These are phyloP conservation scores for Curvularia sp. DNA, from an alignment of 2,329 filamentous ascomycete genomes.

Conservation along the genomic window DNA sequence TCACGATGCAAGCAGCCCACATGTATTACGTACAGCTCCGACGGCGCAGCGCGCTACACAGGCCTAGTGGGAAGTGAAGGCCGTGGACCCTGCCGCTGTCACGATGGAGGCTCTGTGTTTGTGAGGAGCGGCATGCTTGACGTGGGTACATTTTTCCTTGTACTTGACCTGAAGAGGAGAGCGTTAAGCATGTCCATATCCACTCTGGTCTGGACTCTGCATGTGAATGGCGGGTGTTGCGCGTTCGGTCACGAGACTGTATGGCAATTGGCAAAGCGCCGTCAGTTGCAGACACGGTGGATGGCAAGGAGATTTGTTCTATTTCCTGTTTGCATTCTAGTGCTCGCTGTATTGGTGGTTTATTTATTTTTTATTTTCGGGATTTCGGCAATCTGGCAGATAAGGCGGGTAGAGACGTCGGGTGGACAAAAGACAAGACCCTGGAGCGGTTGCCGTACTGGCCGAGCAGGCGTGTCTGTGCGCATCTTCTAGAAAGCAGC, in stretches of 20 bases:
- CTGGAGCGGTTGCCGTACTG: constrained; percentile 33
- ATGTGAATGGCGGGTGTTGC: constrained; percentile 10
- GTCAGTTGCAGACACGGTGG: background rate
- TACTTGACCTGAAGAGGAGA: constrained; percentile 24
- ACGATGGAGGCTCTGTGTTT: constrained; percentile 5
- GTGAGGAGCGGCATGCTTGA: constrained; percentile 14
- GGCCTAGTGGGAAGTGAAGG: constrained; percentile 14
- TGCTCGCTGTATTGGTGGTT: too few species aligned
- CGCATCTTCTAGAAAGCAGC: constrained; percentile 32
- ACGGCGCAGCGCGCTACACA: constrained; percentile 25
- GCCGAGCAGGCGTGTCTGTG: constrained; percentile 23
- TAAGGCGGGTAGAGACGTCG: constrained; percentile 6
- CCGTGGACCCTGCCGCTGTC: constrained; percentile 20
- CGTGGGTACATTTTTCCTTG: constrained; percentile 8
- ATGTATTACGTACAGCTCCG: constrained; percentile 33
- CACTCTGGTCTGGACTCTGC: constrained; percentile 23
- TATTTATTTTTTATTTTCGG: background rate
- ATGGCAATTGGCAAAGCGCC: background rate
- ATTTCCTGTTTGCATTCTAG: background rate
- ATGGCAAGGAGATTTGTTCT: background rate
- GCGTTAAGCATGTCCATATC: constrained; percentile 8
- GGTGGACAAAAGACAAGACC: constrained; percentile 21
- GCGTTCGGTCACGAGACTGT: constrained; percentile 9
- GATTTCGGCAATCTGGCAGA: background rate
- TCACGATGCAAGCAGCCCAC: constrained; percentile 24